Evolutionary conservation across 305 asterid species (phyloP).

Genomic region (Solanum hybrid): DNA sequence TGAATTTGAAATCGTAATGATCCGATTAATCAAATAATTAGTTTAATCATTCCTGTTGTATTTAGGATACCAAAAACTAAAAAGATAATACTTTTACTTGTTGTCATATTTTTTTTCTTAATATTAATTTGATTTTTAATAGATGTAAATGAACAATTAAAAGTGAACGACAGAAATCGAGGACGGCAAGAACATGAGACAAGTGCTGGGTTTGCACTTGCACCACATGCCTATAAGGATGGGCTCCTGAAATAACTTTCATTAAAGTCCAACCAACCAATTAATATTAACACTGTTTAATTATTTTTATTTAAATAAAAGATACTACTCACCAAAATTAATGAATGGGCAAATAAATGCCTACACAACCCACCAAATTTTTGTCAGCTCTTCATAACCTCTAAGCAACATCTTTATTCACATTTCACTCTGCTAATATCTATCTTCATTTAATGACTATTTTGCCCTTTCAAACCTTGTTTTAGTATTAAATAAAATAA

Average conservation of each 20-base stretch:
- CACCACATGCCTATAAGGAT: conserved; percentile 13
- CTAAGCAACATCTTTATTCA: background rate
- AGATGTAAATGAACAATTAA: background rate
- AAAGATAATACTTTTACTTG: background rate
- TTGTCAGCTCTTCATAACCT: background rate
- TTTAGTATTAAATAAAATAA: background rate
- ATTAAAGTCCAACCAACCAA: background rate
- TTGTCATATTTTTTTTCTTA: too few relatives aligned
- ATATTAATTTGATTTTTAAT: background rate
- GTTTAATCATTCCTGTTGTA: background rate
- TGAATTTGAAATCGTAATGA: background rate
- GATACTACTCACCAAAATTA: background rate
- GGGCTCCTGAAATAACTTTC: background rate
- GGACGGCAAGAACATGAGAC: conserved; percentile 1
- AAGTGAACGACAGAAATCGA: too few relatives aligned
- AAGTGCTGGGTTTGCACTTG: conserved; percentile 4
- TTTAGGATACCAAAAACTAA: background rate
- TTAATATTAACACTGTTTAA: background rate
- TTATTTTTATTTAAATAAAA: background rate
- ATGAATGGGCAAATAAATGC: background rate
- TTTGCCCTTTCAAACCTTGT: background rate
- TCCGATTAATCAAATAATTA: background rate
- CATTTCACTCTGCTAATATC: background rate
- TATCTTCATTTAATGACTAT: background rate
- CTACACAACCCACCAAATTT: background rate